Base-by-base conservation (phyloP, 2,329 filamentous ascomycete genomes). In the Pseudopithomyces chartarum region DNA sequence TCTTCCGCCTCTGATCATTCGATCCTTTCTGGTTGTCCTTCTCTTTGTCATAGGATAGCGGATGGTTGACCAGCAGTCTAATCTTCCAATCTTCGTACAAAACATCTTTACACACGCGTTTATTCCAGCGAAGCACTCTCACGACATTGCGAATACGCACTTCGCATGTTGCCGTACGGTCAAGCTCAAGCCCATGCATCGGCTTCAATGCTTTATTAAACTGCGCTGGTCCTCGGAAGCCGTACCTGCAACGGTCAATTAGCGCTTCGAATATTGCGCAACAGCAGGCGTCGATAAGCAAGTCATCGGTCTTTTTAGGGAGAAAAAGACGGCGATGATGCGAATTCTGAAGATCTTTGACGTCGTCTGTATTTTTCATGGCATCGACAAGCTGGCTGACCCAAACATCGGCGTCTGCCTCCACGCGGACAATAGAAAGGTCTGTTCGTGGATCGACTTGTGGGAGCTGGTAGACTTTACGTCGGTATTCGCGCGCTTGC, bases 51-150 rank as follows among this genome's bases (percentile, higher is more conserved):
- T 59, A 62, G 11, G 46, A 52, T 6, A 62, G 43, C 6, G 61
- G 61, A 49, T 59, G 56, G 47, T 64, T 64, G 8, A 62, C 57
- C 13, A 64, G 50, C 17, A 62, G 33, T 36, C 46, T 40, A 19
- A 62, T 59, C 46, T 62, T 64, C 55, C 55, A 62, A 43, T 64
- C 59, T 36, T 64, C 61, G 33, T 59, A 62, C 36, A 62, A 43
- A 19, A 64, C 55, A 57, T 62, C 62, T 34, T 59, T 59, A 36
- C 60, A 64, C 26, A 57, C 60, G 32, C 59, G 56, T 45, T 64
- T 64, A 51, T 61, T 62, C 42, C 55, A 50, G 2, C 13, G 46
- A 39, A 64, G 39, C 5, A 54, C 62, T 36, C 49, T 29, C 2
- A 64, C 40, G 1, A 62, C 48, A 47, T 62, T 62, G 1, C 19